A percentile compares a stretch with the other conserved stretches of the same genome.
Conservation (phyloP, 2,329 filamentous ascomycete species). For the Aspergillus eucalypticola region DNA sequence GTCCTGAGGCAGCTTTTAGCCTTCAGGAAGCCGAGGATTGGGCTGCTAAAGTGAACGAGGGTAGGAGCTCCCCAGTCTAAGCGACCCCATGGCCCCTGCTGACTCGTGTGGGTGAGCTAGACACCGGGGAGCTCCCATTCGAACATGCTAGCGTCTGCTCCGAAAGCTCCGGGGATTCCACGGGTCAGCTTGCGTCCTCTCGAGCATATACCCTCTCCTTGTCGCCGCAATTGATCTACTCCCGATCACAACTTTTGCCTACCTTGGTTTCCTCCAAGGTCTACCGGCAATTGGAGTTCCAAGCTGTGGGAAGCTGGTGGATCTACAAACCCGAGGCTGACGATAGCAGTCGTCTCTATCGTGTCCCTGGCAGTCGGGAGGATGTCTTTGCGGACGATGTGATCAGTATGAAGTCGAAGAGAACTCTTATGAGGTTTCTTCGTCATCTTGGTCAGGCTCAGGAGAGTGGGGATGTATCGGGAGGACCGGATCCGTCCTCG, state of each 20-base stretch:
- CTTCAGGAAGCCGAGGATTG: constrained; percentile 78
- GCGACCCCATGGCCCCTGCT: constrained; percentile 16
- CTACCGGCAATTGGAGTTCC: constrained; percentile 87
- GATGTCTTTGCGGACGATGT: constrained; percentile 80
- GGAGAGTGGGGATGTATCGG: constrained; percentile 50
- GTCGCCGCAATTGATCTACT: constrained; percentile 83
- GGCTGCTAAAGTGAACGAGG: constrained; percentile 53
- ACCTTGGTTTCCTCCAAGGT: constrained; percentile 86
- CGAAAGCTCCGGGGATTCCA: constrained; percentile 20
- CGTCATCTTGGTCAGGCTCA: constrained; percentile 69
- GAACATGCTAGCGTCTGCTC: constrained; percentile 40
- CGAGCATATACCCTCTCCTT: constrained; percentile 81
- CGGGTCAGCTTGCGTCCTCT: constrained; percentile 48
- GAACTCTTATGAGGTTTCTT: constrained; percentile 87
- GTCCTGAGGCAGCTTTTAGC: constrained; percentile 79
- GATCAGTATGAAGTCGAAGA: constrained; percentile 78
- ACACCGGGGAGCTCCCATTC: constrained; percentile 38
- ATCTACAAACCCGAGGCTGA: constrained; percentile 53
- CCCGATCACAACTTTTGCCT: constrained; percentile 73
- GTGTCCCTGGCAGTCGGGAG: constrained; percentile 85
- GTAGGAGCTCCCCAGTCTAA: constrained; percentile 28
- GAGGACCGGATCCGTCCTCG: constrained; percentile 45
- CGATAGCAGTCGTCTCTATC: constrained; percentile 51
- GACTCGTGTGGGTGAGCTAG: constrained; percentile 32
- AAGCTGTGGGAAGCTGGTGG: constrained; percentile 91